Conservation (phyloP, 169 alveolate genomes). For the Plasmodium yoelii region DNA sequence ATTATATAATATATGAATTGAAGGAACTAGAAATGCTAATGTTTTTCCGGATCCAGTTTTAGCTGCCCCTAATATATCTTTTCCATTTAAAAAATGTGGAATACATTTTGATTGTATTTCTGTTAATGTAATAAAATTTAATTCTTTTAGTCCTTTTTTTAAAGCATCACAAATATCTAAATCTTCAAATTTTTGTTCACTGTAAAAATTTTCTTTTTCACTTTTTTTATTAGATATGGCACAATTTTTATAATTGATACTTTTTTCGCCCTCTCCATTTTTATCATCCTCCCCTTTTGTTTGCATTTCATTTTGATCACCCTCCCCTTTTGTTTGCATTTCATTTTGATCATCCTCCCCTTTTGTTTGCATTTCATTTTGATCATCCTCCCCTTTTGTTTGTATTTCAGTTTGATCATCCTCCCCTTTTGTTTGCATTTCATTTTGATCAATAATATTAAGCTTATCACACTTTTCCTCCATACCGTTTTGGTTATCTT, state of each 20-base stretch:
- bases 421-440: too few relatives aligned
- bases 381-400: too few relatives aligned
- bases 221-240: not conserved
- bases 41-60: constrained; percentile 99
- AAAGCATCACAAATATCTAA: constrained; percentile 92
- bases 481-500: not conserved
- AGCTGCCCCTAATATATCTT: constrained; percentile 98
- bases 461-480: not conserved
- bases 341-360: too few relatives aligned
- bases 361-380: too few relatives aligned
- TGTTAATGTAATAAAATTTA: constrained; percentile 94
- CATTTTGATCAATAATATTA: not conserved
- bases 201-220: constrained; percentile 73
- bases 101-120: constrained; percentile 97
- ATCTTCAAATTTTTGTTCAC: constrained; percentile 86
- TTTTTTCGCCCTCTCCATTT: not conserved
- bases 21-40: constrained; percentile 98
- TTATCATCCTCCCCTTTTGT: too few relatives aligned
- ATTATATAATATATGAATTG: constrained; percentile 95
- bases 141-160: constrained; percentile 91
- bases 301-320: too few relatives aligned
- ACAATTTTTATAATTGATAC: not conserved
- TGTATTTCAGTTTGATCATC: too few relatives aligned
- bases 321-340: too few relatives aligned
- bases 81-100: constrained; percentile 97